A percentile compares a stretch with the other conserved stretches of the same genome.
phyloP scores from a whole-genome alignment of 140 eudicot species.

The Stevia rebaudiana region DNA sequence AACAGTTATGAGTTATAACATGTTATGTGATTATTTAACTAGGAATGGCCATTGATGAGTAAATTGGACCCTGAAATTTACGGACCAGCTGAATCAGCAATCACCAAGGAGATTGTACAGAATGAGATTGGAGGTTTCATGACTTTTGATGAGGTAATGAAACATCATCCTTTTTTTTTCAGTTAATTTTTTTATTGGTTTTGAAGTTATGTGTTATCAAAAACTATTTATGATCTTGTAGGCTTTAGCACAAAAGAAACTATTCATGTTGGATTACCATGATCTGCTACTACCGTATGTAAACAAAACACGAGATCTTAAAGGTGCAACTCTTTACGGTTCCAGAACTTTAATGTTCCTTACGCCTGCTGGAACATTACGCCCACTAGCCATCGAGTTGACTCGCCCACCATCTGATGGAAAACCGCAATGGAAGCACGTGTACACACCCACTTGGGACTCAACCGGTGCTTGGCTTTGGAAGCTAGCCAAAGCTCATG shows the following conservation, averaged over 20 bases:
- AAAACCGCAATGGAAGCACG: constrained; percentile 46
- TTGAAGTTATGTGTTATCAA: not conserved
- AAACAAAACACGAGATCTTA: constrained; percentile 37
- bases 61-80: constrained; percentile 42
- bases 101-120: constrained; percentile 55
- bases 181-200: too few species aligned
- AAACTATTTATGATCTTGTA: not conserved
- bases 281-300: constrained; percentile 55
- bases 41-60: constrained; percentile 76
- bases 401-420: constrained; percentile 37
- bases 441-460: constrained; percentile 37
- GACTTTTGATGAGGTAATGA: constrained; percentile 48
- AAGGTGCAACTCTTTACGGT: constrained; percentile 34
- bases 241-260: constrained; percentile 44
- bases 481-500: constrained; percentile 75
- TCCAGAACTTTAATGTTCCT: constrained; percentile 48
- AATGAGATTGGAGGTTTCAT: constrained; percentile 44
- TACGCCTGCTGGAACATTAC: constrained; percentile 27
- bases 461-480: constrained; percentile 43
- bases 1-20: not conserved
- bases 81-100: constrained; percentile 62
- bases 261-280: constrained; percentile 58
- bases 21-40: not conserved
- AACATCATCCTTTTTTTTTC: too few species aligned
- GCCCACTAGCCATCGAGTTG: constrained; percentile 47